Conservation (phyloP, 2,329 filamentous ascomycete genomes). For the Clonostachys byssicola region DNA sequence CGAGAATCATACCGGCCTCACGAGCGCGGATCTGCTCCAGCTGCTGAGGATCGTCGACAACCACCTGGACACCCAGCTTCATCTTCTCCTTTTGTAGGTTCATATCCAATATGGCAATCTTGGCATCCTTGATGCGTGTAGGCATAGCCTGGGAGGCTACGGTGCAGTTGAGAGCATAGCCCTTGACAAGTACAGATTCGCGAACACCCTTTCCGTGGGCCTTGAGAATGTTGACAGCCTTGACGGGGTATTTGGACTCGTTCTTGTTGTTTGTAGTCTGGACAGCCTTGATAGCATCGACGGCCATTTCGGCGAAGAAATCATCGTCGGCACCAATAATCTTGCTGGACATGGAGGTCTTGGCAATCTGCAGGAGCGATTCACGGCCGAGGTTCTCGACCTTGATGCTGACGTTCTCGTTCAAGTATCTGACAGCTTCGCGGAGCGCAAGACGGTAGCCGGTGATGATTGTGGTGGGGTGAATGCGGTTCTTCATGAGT, state of each 20-base stretch:
- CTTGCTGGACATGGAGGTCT: constrained; percentile 99
- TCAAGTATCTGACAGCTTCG: constrained; percentile 98
- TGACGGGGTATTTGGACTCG: constrained; percentile 96
- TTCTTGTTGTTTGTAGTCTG: constrained; percentile 87
- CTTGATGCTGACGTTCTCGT: constrained; percentile 95
- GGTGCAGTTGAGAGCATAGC: constrained; percentile 97
- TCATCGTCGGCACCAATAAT: constrained; percentile 94
- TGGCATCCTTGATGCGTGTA: constrained; percentile 86
- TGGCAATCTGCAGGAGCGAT: constrained; percentile 89
- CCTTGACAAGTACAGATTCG: constrained; percentile 89
- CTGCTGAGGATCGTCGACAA: constrained; percentile 94
- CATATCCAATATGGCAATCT: constrained; percentile 96
- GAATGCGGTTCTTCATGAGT: constrained; percentile 99
- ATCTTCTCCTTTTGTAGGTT: constrained; percentile 98
- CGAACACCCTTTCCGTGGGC: constrained; percentile 89
- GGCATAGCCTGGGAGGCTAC: constrained; percentile 98
- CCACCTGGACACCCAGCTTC: constrained; percentile 98
- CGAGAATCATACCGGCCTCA: constrained; percentile 88
- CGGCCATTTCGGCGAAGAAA: constrained; percentile 96
- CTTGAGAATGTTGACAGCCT: constrained; percentile 98
- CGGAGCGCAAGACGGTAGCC: constrained; percentile 93
- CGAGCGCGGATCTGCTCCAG: constrained; percentile 94
- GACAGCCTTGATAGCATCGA: constrained; percentile 92
- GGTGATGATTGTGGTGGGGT: constrained; percentile 98
- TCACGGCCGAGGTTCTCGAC: constrained; percentile 89